These are phyloP conservation scores for Mortierella sp. DNA, from an alignment of 371 early-diverging fungal genomes.

Conservation along the genomic window DNA sequence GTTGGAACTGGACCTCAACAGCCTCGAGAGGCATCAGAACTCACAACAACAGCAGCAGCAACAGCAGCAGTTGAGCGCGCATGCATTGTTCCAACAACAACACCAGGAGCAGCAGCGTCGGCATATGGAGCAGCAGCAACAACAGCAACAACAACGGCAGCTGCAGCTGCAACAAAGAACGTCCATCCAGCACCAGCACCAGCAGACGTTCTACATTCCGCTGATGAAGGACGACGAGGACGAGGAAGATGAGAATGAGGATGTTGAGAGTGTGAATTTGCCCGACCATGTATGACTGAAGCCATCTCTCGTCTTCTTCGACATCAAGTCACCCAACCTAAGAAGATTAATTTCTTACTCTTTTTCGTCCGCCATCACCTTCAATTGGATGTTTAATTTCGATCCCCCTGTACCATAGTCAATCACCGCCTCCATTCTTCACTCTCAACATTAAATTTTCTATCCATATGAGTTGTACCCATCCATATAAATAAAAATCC, in stretches of 20 bases:
- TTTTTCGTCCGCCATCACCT: too few species aligned
- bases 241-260: constrained; percentile 15
- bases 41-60: constrained; percentile 18
- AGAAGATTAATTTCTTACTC: too few species aligned
- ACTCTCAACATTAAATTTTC: too few species aligned
- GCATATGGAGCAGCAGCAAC: constrained; percentile 30
- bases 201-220: constrained; percentile 54
- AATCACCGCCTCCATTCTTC: too few species aligned
- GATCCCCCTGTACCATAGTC: too few species aligned
- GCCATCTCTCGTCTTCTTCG: background rate
- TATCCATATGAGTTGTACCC: too few species aligned
- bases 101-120: constrained; percentile 39
- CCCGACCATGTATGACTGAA: constrained; percentile 10
- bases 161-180: constrained; percentile 14
- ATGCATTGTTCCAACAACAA: constrained; percentile 48
- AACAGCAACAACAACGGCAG: constrained; percentile 21
- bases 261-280: background rate
- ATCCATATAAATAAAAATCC: too few species aligned
- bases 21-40: constrained; percentile 7
- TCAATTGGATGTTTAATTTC: too few species aligned
- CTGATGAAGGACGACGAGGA: constrained; percentile 54
- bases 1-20: constrained; percentile 1
- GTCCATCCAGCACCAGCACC: constrained; percentile 50
- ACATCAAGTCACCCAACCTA: background rate
- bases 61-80: constrained; percentile 34